Conservation (phyloP, 2,329 filamentous ascomycete species). For the Penicillium sclerotiorum region DNA sequence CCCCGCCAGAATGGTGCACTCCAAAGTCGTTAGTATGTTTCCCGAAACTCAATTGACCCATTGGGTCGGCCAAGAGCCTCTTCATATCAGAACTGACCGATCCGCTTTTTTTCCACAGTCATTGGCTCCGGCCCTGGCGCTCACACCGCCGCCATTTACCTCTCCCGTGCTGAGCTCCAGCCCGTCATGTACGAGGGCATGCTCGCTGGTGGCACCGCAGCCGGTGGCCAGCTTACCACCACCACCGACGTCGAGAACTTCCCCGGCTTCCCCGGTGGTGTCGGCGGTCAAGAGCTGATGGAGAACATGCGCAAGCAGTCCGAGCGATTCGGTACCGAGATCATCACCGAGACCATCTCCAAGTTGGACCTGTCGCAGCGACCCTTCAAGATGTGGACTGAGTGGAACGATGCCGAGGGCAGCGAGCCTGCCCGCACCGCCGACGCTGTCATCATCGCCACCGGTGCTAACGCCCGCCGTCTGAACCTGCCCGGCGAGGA, state of each 20-base stretch:
- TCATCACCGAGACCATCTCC: slow-evolving; percentile 89
- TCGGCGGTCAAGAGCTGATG: slow-evolving; percentile 89
- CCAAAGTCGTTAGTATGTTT: slow-evolving; percentile 81
- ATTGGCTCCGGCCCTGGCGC: slow-evolving; percentile 95
- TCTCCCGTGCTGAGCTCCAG: slow-evolving; percentile 90
- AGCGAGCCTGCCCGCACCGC: slow-evolving; percentile 77
- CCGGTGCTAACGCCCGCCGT: slow-evolving; percentile 86
- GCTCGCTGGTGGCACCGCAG: slow-evolving; percentile 93
- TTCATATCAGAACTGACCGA: background rate
- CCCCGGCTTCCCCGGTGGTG: slow-evolving; percentile 87
- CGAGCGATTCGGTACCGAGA: slow-evolving; percentile 85
- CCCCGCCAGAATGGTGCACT: slow-evolving; percentile 73
- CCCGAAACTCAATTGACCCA: slow-evolving; percentile 13
- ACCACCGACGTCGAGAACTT: slow-evolving; percentile 99
- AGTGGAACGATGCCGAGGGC: slow-evolving; percentile 74
- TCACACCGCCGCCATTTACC: slow-evolving; percentile 96
- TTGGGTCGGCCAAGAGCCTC: background rate
- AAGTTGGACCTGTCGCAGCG: slow-evolving; percentile 80
- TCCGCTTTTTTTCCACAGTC: slow-evolving; percentile 47
- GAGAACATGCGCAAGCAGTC: slow-evolving; percentile 93
- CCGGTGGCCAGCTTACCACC: slow-evolving; percentile 94
- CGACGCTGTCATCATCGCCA: slow-evolving; percentile 90
- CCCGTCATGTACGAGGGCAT: slow-evolving; percentile 97
- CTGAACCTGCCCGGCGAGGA: slow-evolving; percentile 85
- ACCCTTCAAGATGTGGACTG: slow-evolving; percentile 92